Evolutionary conservation across 257 asterid species (phyloP).

Genomic region (Fraxinus anomala): DNA sequence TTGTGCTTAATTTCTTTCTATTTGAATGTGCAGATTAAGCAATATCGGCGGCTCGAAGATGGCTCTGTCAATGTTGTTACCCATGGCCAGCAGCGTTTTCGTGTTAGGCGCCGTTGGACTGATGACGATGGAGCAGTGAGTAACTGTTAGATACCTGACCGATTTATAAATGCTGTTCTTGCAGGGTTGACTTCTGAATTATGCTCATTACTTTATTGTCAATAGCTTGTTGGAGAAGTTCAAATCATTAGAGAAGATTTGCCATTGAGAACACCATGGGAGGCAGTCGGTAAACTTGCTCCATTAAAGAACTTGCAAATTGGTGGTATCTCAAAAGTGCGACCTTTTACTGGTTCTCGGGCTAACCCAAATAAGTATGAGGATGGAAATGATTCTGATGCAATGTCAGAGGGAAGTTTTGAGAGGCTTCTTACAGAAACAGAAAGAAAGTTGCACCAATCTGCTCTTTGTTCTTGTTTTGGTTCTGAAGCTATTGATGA

Average conservation of each 20-base stretch:
- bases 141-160: conserved; percentile 23
- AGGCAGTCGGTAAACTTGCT: conserved; percentile 70
- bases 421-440: conserved; percentile 74
- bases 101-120: conserved; percentile 75
- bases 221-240: conserved; percentile 80
- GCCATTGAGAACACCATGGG: conserved; percentile 80
- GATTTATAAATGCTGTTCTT: conserved; percentile 14
- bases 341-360: conserved; percentile 30
- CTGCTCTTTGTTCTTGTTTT: conserved; percentile 55
- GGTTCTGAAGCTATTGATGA: conserved; percentile 50
- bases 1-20: conserved; percentile 14
- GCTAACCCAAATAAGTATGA: conserved; percentile 36
- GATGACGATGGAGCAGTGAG: conserved; percentile 84
- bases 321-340: conserved; percentile 19
- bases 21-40: conserved; percentile 67
- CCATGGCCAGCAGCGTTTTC: conserved; percentile 94
- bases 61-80: conserved; percentile 89
- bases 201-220: conserved; percentile 22
- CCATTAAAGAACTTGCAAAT: conserved; percentile 54
- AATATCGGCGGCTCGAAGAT: conserved; percentile 80
- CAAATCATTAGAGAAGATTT: conserved; percentile 80
- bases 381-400: conserved; percentile 76
- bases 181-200: conserved; percentile 21
- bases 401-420: conserved; percentile 76
- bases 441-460: conserved; percentile 74